phyloP scores from a whole-genome alignment of 2,329 filamentous ascomycete species.

The Phyllachora maydis region DNA sequence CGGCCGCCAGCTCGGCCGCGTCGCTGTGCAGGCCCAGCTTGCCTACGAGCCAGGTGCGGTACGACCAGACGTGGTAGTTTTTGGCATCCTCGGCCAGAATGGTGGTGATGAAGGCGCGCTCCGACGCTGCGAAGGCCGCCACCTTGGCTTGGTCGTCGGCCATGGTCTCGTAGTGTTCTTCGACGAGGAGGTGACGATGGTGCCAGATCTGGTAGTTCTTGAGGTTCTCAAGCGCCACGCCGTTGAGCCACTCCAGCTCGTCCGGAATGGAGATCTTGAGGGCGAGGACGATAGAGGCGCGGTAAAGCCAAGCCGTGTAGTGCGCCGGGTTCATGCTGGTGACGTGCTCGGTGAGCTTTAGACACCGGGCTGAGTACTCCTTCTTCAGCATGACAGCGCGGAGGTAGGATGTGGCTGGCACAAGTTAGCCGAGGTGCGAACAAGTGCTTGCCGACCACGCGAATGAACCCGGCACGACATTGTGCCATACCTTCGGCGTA shows the following conservation, averaged over 20 bases:
- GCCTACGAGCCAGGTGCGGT: slow-evolving; percentile 52
- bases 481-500: slow-evolving; percentile 53
- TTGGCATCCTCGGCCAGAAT: slow-evolving; percentile 82
- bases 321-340: slow-evolving; percentile 90
- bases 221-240: slow-evolving; percentile 60
- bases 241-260: slow-evolving; percentile 75
- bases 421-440: neutral
- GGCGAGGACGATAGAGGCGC: slow-evolving; percentile 55
- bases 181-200: slow-evolving; percentile 44
- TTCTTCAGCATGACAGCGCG: slow-evolving; percentile 81
- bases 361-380: slow-evolving; percentile 60
- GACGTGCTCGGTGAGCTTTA: slow-evolving; percentile 71
- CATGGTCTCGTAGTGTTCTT: slow-evolving; percentile 36
- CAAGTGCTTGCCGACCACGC: no score
- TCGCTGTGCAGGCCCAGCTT: slow-evolving; percentile 50
- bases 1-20: slow-evolving; percentile 44
- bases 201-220: slow-evolving; percentile 99
- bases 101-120: slow-evolving; percentile 52
- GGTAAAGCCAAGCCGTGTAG: slow-evolving; percentile 97
- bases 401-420: slow-evolving; percentile 66
- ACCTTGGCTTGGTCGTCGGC: slow-evolving; percentile 34
- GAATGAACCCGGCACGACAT: slow-evolving; percentile 1
- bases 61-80: slow-evolving; percentile 98
- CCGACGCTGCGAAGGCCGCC: slow-evolving; percentile 37
- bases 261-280: slow-evolving; percentile 42